phyloP scores from a whole-genome alignment of 805 yeast species.

The Metschnikowia orientalis region DNA sequence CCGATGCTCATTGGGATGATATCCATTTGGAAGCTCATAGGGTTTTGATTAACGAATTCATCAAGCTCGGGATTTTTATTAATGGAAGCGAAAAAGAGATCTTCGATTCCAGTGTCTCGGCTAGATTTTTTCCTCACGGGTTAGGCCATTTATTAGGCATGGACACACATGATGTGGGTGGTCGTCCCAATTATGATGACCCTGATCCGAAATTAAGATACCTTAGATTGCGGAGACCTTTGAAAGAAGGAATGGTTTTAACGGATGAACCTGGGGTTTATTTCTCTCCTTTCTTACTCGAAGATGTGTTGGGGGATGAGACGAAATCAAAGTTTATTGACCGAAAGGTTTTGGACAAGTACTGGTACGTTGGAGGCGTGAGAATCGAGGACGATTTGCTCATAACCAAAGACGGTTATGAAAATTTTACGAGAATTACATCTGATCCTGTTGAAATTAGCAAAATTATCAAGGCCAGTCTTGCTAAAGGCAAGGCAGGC shows the following conservation, averaged over 20 bases:
- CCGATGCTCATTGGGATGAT: constrained; percentile 84
- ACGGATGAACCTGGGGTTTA: constrained; percentile 96
- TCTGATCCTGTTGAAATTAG: constrained; percentile 82
- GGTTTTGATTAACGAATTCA: constrained; percentile 65
- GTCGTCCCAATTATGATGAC: constrained; percentile 80
- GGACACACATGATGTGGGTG: constrained; percentile 97
- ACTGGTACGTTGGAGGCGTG: constrained; percentile 93
- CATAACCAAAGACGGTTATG: constrained; percentile 71
- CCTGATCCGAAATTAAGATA: constrained; percentile 71
- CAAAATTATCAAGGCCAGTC: constrained; percentile 67
- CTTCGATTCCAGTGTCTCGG: constrained; percentile 63
- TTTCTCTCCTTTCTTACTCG: constrained; percentile 77
- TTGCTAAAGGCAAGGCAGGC: constrained; percentile 53
- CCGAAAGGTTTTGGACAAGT: constrained; percentile 61
- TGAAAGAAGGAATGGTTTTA: constrained; percentile 75
- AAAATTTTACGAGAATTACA: constrained; percentile 77
- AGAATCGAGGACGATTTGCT: constrained; percentile 92
- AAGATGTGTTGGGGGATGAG: constrained; percentile 51
- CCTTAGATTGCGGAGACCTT: constrained; percentile 72
- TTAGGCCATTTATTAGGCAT: constrained; percentile 89
- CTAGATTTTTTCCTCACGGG: constrained; percentile 91
- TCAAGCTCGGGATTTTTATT: constrained; percentile 72
- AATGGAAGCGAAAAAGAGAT: constrained; percentile 60
- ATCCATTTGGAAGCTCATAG: constrained; percentile 77
- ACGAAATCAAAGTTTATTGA: constrained; percentile 56